phyloP scores from a whole-genome alignment of 192 early-diverging fungal genomes.

The Funneliformis mosseae region DNA sequence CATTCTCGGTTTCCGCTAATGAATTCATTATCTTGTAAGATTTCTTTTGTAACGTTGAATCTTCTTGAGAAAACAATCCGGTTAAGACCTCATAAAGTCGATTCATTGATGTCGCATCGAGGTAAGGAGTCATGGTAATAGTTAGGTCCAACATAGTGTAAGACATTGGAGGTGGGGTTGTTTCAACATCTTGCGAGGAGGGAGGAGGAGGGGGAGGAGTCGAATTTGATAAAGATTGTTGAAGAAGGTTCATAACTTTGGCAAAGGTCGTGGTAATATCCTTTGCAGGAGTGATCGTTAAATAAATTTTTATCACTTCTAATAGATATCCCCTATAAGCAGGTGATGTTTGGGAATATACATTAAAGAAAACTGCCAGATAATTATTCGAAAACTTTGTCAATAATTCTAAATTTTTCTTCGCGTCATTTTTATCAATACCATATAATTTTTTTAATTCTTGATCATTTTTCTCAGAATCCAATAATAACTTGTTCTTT shows the following conservation, averaged over 20 bases:
- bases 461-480: constrained; percentile 45
- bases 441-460: constrained; percentile 50
- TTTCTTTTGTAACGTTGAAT: constrained; percentile 89
- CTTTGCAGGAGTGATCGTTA: constrained; percentile 59
- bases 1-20: constrained; percentile 52
- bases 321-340: constrained; percentile 65
- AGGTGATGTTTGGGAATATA: constrained; percentile 68
- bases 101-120: constrained; percentile 67
- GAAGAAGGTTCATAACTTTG: constrained; percentile 61
- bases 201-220: constrained; percentile 47
- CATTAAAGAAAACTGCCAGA: constrained; percentile 77
- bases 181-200: constrained; percentile 50
- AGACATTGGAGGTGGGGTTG: constrained; percentile 67
- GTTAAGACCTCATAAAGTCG: constrained; percentile 60
- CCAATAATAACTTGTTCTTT: constrained; percentile 49
- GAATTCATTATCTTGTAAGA: constrained; percentile 87
- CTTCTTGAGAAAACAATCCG: constrained; percentile 60
- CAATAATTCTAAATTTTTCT: constrained; percentile 59
- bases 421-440: constrained; percentile 56
- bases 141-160: constrained; percentile 91
- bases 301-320: constrained; percentile 69
- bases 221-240: constrained; percentile 58
- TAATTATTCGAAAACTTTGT: constrained; percentile 70
- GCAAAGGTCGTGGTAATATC: constrained; percentile 69
- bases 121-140: constrained; percentile 69